Percentiles rank a stretch among this genome's conserved stretches.
Conservation (phyloP, 768 basidiomycete genomes). For the Suillus paluster region DNA sequence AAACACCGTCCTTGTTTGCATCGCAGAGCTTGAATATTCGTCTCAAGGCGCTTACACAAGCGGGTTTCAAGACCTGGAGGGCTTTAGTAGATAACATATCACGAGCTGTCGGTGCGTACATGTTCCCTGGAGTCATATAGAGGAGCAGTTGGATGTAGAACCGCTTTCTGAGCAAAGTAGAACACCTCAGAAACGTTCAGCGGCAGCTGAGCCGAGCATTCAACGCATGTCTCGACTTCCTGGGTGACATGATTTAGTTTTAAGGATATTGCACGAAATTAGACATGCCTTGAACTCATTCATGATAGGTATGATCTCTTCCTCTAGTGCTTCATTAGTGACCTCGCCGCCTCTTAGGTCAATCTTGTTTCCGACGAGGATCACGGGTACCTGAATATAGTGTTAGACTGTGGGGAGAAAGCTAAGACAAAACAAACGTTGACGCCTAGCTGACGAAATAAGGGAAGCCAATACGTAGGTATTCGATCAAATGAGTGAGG, state of each 20-base stretch:
- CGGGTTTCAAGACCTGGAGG: conserved; percentile 86
- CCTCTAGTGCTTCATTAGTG: conserved; percentile 92
- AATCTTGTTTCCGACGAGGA: conserved; percentile 98
- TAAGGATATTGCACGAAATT: conserved; percentile 3
- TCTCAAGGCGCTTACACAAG: conserved; percentile 83
- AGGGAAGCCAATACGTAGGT: conserved; percentile 97
- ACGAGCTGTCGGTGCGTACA: conserved; percentile 50
- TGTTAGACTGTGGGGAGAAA: neutral
- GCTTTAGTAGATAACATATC: conserved; percentile 16
- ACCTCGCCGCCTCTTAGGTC: conserved; percentile 93
- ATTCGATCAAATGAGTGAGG: conserved; percentile 96
- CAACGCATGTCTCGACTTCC: conserved; percentile 99
- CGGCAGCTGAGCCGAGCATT: conserved; percentile 91
- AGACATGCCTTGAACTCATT: conserved; percentile 90
- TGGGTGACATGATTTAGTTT: conserved; percentile 36
- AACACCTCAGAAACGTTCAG: conserved; percentile 96
- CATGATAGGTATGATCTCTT: conserved; percentile 97
- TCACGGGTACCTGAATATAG: conserved; percentile 80
- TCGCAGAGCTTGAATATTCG: conserved; percentile 98
- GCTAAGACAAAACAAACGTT: conserved; percentile 62
- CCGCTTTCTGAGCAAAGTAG: conserved; percentile 98
- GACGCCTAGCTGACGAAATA: conserved; percentile 92
- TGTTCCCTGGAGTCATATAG: conserved; percentile 97
- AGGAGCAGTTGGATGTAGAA: conserved; percentile 95
- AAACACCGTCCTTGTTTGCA: conserved; percentile 88